Base-by-base conservation (phyloP, 2,329 filamentous ascomycete species). In the Beauveria bassiana region DNA sequence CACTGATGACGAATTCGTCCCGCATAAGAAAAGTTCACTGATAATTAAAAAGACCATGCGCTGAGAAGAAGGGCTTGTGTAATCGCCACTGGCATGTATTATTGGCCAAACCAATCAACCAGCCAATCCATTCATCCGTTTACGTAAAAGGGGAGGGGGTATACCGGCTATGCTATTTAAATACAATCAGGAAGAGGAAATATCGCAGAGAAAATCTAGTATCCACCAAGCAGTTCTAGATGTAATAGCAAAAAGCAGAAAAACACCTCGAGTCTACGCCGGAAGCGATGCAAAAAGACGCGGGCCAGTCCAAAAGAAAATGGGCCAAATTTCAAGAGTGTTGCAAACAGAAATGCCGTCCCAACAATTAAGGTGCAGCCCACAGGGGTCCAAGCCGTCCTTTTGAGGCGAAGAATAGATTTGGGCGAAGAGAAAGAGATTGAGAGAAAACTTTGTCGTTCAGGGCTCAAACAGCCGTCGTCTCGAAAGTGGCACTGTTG, bases 161-260 rank as follows among this genome's bases (percentile, higher is more conserved):
- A 61, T 53, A 61, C 26, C 28, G 58, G 49, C 58, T 47, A 61
- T 53, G 49, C 49, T 46, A 54, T 53, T 42, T 8, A 61, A 61
- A 61, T 47, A 61, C 26, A 61, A 62, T 38, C 5, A 6, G 53
- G 50, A 51, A 53, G 14, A 53, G 8, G 18, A 42, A 42, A 46
- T 2, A 40, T 12, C 7, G 9, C 24, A 43, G 40, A 46, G 24
- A 22, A 50, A 26, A 54, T 40, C 28, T 31, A 61, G 38, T 43
- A 43, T 26, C 46, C 34, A 42, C 16, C 24, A 3, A 50, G 28
- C 46, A 20, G 45, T 24, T 24, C 46, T 38, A 57, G 31, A 46
- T 38, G 3, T 42, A 45, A 40, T 26, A 42, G 42, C 16, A 43
- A 46, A 45, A 47, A 62, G 50, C 52, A 56, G 42, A 22, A 62